Evolutionary conservation across 495 filamentous ascomycete species (phyloP).

Genomic region (Ascodesmis nigricans): DNA sequence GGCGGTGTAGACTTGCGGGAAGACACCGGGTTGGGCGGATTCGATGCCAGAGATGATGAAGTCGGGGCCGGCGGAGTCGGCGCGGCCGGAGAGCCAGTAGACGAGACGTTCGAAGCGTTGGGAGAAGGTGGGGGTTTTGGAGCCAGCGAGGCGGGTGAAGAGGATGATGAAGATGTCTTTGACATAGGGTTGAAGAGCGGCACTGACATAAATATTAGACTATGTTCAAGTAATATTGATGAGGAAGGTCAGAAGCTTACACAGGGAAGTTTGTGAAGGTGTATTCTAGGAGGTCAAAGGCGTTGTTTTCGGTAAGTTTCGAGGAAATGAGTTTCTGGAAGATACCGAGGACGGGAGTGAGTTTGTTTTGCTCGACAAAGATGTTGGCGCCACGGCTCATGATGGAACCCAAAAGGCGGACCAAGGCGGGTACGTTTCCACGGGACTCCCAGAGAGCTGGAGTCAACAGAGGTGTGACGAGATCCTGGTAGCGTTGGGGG

Average conservation of each 20-base stretch:
- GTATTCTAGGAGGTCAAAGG: constrained; percentile 73
- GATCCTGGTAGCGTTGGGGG: constrained; percentile 49
- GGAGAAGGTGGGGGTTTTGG: constrained; percentile 58
- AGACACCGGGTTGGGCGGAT: constrained; percentile 55
- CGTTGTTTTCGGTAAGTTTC: constrained; percentile 56
- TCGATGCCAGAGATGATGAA: constrained; percentile 68
- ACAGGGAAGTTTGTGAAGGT: constrained; percentile 46
- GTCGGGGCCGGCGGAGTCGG: constrained; percentile 70
- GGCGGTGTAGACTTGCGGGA: constrained; percentile 58
- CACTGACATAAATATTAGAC: constrained; percentile 25
- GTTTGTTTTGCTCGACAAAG: constrained; percentile 47
- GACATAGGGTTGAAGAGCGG: constrained; percentile 53
- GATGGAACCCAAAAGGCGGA: constrained; percentile 61
- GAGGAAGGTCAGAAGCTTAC: constrained; percentile 26
- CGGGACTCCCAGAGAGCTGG: constrained; percentile 67
- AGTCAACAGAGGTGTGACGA: constrained; percentile 52
- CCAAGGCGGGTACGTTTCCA: constrained; percentile 80
- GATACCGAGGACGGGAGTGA: constrained; percentile 65
- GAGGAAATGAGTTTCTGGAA: constrained; percentile 66
- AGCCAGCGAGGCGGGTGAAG: constrained; percentile 55
- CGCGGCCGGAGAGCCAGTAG: constrained; percentile 61
- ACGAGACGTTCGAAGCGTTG: constrained; percentile 74
- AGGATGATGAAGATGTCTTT: constrained; percentile 56
- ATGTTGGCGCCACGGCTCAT: constrained; percentile 49
- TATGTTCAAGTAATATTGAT: constrained; percentile 12